These are phyloP conservation scores for Beauveria sp. DNA, from an alignment of 2,329 filamentous ascomycete genomes.

Conservation along the genomic window DNA sequence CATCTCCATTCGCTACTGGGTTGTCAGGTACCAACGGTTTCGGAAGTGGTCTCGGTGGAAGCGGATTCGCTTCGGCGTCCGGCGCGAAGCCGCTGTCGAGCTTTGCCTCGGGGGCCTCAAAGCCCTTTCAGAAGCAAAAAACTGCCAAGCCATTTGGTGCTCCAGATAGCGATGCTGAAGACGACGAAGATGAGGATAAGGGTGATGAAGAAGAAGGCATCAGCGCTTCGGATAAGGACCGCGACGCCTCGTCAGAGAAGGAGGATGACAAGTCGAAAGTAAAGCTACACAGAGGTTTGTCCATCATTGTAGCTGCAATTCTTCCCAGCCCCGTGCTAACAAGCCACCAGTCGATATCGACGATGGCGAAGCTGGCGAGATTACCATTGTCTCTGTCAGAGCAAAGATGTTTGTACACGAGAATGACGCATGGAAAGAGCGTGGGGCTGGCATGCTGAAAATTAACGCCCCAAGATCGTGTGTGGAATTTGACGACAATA, in stretches of 20 bases:
- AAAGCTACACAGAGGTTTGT: conserved; percentile 62
- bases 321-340: conserved; percentile 18
- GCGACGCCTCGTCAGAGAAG: conserved; percentile 39
- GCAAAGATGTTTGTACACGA: conserved; percentile 81
- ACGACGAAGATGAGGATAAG: conserved; percentile 31
- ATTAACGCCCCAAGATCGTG: conserved; percentile 63
- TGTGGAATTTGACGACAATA: conserved; percentile 47
- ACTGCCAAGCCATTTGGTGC: conserved; percentile 70
- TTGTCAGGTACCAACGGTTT: conserved; percentile 40
- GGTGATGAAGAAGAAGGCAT: conserved; percentile 31
- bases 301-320: neutral
- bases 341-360: conserved; percentile 54
- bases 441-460: conserved; percentile 76
- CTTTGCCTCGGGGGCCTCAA: conserved; percentile 59
- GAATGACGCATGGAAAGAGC: conserved; percentile 75
- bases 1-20: conserved; percentile 43
- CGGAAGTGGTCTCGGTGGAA: conserved; percentile 31
- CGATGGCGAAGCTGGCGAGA: conserved; percentile 80
- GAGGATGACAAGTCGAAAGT: conserved; percentile 51
- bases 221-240: conserved; percentile 42
- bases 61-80: conserved; percentile 37
- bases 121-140: conserved; percentile 47
- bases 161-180: conserved; percentile 57
- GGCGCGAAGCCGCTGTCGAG: conserved; percentile 46
- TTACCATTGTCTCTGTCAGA: conserved; percentile 65